Base-by-base conservation (phyloP, 306 rosid species). In the Cicer cuneatum region DNA sequence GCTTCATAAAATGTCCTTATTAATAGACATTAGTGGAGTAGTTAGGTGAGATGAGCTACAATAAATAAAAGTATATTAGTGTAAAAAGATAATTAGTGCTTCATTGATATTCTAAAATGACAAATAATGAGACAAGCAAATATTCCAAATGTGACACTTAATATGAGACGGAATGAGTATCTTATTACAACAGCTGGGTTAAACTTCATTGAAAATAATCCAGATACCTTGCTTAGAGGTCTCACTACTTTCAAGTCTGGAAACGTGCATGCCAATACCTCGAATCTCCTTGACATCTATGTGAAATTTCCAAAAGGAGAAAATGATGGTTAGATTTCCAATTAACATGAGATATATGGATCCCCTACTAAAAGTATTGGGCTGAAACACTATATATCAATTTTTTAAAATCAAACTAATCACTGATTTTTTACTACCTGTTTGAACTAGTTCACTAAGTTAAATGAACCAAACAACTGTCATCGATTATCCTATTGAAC, bases 251-350 rank as follows among this genome's bases (percentile, higher is more conserved):
- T 90, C 95, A 81, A 94, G 95, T 79, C 87, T 94, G 70, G 96
- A 88, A 82, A 90, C 97, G 39, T 91, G 98, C 90, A 94, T 76
- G 74, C 97, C 98, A 85, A 94, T 76, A 72, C 98, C 98, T 54
- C 97, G 93, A 73, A 94, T 94, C 72, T 94, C 97, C 89, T 88
- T 87, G 66, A 90, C 93, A 87, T 91, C 98, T 91, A 75, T 24
- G 60, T 73, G 72, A 65, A 78, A 81, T 73, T 15, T 76, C 56
- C 57, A 76, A 61, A 73, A 58, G 66, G 47, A 73, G 71, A 80
- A 61, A 39, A 67, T 33, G 80, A 61, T 61, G 51, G 69, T 83
- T n/a, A 57, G 29, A 66, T 66, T 57, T 49, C 67, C 45, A 66
- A 74, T 71, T 52, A 75, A 19, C 51, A 35, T n/a, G 63, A 70